Conservation (phyloP, 2,329 filamentous ascomycete species). For the Colletotrichum ledebouriae region DNA sequence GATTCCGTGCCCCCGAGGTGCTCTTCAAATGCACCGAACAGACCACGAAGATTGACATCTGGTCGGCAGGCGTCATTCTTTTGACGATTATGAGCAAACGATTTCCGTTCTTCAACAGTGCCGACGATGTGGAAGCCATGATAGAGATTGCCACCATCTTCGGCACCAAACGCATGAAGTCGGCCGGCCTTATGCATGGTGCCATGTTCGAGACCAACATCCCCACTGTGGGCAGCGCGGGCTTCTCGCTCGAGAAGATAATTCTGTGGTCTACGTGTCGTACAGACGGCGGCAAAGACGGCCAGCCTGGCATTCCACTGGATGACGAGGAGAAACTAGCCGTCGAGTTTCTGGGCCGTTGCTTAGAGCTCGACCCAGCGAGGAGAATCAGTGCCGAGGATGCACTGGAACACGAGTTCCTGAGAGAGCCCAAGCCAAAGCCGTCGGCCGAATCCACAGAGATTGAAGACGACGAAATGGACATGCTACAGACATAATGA, state of each 20-base stretch:
- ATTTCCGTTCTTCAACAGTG: slow-evolving; percentile 98
- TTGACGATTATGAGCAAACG: slow-evolving; percentile 92
- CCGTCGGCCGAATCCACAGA: slow-evolving; percentile 43
- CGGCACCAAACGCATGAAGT: slow-evolving; percentile 85
- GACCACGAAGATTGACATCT: slow-evolving; percentile 94
- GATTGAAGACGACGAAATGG: slow-evolving; percentile 68
- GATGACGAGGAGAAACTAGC: slow-evolving; percentile 78
- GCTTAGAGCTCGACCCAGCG: slow-evolving; percentile 82
- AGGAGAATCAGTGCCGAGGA: slow-evolving; percentile 81
- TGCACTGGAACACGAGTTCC: slow-evolving; percentile 80
- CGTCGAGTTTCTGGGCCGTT: slow-evolving; percentile 77
- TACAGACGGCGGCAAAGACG: slow-evolving; percentile 68
- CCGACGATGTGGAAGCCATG: slow-evolving; percentile 97
- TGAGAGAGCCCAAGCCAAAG: slow-evolving; percentile 57
- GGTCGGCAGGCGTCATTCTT: slow-evolving; percentile 96
- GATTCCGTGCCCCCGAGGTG: slow-evolving; percentile 96
- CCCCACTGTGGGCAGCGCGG: slow-evolving; percentile 86
- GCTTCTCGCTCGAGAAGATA: slow-evolving; percentile 92
- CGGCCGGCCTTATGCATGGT: slow-evolving; percentile 85
- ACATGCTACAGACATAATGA: slow-evolving; percentile 52
- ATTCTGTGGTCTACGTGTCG: slow-evolving; percentile 94
- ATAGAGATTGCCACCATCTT: slow-evolving; percentile 98
- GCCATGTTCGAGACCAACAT: slow-evolving; percentile 94
- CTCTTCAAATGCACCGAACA: slow-evolving; percentile 97
- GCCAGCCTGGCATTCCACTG: slow-evolving; percentile 63